Base-by-base conservation (phyloP, 169 alveolate genomes). In the Eimeria praecox region DNA sequence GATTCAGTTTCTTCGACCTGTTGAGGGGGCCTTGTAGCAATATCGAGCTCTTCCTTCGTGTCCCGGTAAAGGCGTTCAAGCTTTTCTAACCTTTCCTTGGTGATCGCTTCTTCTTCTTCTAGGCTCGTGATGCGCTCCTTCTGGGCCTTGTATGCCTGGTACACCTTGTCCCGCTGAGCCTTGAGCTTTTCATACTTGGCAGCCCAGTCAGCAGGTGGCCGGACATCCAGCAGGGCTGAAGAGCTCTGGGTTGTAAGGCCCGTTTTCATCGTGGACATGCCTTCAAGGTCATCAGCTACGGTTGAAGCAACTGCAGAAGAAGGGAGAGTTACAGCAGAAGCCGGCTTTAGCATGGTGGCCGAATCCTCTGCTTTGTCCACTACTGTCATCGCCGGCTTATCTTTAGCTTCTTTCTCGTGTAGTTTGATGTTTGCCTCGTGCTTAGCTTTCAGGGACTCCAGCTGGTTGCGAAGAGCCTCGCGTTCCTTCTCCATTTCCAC, bases 401-500 rank as follows among this genome's bases (percentile, higher is more conserved):
- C 73, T 38, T 38, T 56, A 35, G 38, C 77, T 33, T 30, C 75
- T 46, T 78, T 49, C 38, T 10, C 49, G 35, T 33, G 82, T 38
- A 18, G n/a, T 30, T 59, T 87, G 62, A 40, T 38, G 24, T 35
- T 44, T 35, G 93, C 80, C 62, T 87, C 93, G n/a, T 56, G 82
- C 82, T 87, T 87, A 16, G 93, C 93, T 35, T 87, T 80, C 33
- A 87, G 62, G 62, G 93, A 59, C 93, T 87, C 93, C 3, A 87
- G 82, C 42, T 44, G 71, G 64, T 64, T 56, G 83, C 93, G 93
- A 18, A 87, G 40, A 30, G 75, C 49, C 16, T 87, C 82, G 16
- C 83, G 93, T 2, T 87, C 93, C 93, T 38, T 87, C 82, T 87
- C 93, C 93, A 87, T 59, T 30, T 87, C 93, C 54, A 87, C 56